Conservation (phyloP, 768 basidiomycete genomes). For the Calocybe gangraenosa region DNA sequence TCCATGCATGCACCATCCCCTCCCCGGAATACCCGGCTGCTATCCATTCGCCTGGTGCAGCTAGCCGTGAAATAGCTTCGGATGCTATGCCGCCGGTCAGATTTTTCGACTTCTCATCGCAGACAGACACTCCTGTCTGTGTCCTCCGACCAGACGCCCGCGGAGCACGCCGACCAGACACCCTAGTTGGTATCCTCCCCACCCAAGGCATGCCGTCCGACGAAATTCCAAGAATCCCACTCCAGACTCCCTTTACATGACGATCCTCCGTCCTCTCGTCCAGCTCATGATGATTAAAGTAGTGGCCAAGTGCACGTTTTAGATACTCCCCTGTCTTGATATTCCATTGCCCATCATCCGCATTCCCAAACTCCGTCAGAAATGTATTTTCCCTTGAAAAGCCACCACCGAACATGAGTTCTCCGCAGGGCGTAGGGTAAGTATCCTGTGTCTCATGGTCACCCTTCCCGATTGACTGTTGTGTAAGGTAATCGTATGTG, state of each 20-base stretch:
- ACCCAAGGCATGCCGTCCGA: slow-evolving; percentile 67
- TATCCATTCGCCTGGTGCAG: slow-evolving; percentile 63
- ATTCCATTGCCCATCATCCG: slow-evolving; percentile 32
- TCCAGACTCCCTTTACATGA: slow-evolving; percentile 55
- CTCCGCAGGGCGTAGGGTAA: slow-evolving; percentile 29
- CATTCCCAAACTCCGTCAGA: slow-evolving; percentile 32
- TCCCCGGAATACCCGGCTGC: slow-evolving; percentile 69
- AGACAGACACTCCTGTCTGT: not conserved
- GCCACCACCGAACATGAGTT: slow-evolving; percentile 70
- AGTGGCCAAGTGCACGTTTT: slow-evolving; percentile 39
- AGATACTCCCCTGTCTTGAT: slow-evolving; percentile 25
- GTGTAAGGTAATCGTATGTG: slow-evolving; percentile 69
- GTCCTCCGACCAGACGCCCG: slow-evolving; percentile 8
- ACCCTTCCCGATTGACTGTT: slow-evolving; percentile 32
- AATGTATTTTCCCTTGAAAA: slow-evolving; percentile 29
- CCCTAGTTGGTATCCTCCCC: slow-evolving; percentile 48
- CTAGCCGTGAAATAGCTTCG: slow-evolving; percentile 11
- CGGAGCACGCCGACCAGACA: slow-evolving; percentile 37
- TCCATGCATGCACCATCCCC: slow-evolving; percentile 71
- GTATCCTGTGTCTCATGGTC: not conserved
- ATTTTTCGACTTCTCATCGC: no score
- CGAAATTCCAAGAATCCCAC: slow-evolving; percentile 60
- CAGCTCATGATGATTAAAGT: slow-evolving; percentile 39
- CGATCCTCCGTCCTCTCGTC: slow-evolving; percentile 40
- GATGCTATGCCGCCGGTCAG: not conserved